A percentile compares a stretch with the other conserved stretches of the same genome.
Conservation (phyloP, 2,329 filamentous ascomycete species). For the Lasiodiplodia hormozganensis region DNA sequence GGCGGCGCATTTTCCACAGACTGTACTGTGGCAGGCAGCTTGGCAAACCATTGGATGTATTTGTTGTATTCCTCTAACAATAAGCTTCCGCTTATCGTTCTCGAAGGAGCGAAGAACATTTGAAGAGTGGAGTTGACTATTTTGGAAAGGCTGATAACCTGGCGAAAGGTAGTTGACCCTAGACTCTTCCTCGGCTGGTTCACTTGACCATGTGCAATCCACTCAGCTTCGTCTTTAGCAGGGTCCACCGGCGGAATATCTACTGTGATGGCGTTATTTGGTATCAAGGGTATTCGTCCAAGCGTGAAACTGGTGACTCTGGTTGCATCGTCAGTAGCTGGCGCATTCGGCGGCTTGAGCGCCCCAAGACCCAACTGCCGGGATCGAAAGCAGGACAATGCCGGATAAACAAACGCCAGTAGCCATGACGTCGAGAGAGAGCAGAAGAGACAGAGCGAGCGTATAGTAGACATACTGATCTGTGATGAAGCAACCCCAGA, state of each 20-base stretch:
- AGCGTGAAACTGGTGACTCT: slow-evolving; percentile 35
- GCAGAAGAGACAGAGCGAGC: neutral
- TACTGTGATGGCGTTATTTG: slow-evolving; percentile 32
- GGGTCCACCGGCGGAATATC: slow-evolving; percentile 31
- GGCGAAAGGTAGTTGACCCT: slow-evolving; percentile 32
- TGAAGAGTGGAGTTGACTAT: slow-evolving; percentile 35
- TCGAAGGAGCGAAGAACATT: slow-evolving; percentile 34
- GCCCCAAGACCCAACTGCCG: neutral
- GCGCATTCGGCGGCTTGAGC: neutral
- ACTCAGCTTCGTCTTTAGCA: slow-evolving; percentile 30
- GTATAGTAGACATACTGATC: slow-evolving; percentile 32
- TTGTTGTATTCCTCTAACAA: slow-evolving; percentile 33
- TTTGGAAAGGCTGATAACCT: slow-evolving; percentile 31
- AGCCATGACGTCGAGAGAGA: neutral
- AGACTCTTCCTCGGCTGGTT: slow-evolving; percentile 22
- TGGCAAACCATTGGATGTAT: slow-evolving; percentile 31
- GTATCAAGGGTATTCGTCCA: slow-evolving; percentile 33
- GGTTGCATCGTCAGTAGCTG: neutral
- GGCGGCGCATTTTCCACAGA: slow-evolving; percentile 31
- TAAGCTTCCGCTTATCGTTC: slow-evolving; percentile 31
- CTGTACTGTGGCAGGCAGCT: slow-evolving; percentile 28
- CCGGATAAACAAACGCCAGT: neutral
- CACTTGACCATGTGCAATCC: slow-evolving; percentile 30
- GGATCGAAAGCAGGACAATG: neutral
- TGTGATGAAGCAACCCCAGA: slow-evolving; percentile 34